Evolutionary conservation across 192 early-diverging fungal species (phyloP), one percentile per base, ranked within the genome.

Genomic region (Obelidium mucronatum): DNA sequence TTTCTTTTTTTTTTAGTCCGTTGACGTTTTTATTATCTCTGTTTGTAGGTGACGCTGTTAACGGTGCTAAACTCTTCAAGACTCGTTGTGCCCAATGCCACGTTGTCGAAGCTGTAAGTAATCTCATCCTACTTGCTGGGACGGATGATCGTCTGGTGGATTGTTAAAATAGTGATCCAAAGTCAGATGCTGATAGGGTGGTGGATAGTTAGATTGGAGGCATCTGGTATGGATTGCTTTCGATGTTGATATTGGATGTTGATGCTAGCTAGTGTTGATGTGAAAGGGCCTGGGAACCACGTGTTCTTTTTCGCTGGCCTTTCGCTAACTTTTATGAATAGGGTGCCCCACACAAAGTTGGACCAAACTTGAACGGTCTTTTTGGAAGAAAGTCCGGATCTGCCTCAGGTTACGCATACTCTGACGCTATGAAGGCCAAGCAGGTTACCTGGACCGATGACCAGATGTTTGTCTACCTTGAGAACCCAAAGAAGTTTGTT

Each of bases 31-130:
- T 35, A 17, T 17, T 6, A 13, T 19, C 34, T 59, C 5, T 70
- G 26, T 15, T 3, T 34, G n/a, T 66, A 84, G 86, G 86, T 59
- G 78, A 88, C 80, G 80, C 82, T 69, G 80, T 79, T 56, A 88
- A 88, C 76, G 86, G 86, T 75, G 86, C 86, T 73, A 91, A 90
- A 80, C 86, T 90, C 79, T 98, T 98, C 93, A 98, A 98, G 91
- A 98, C 97, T 78, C 94, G 97, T 73, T 98, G 97, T 77, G 96
- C 97, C 68, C 95, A 96, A 83, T 98, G 97, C 90, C 96, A 98
- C 91, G 95, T 95, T 75, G 91, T 96, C 35, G 96, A 98, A 73
- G 66, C 66, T 33, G 66, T 76, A 83, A 58, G 44, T 52, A 30
- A 28, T 17, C 64, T 44, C 19, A 8, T 17, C 22, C 52, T 56